Evolutionary conservation across 2,329 filamentous ascomycete species (phyloP).

Genomic region (Alternaria alternata): DNA sequence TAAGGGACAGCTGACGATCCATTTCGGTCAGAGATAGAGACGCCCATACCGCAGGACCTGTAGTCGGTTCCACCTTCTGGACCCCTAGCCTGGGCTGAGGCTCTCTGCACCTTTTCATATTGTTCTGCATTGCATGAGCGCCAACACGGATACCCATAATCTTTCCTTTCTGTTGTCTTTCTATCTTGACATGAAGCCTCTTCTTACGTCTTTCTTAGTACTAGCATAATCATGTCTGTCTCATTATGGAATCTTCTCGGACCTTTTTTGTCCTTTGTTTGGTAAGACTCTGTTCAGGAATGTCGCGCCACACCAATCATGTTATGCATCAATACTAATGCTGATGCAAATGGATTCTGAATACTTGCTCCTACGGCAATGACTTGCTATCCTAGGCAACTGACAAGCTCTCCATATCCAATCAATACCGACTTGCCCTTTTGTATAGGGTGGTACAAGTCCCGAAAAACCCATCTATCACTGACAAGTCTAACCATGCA

Average conservation of each 20-base stretch:
- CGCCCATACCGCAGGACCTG: not conserved
- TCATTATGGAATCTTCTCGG: not conserved
- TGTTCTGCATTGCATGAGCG: constrained; percentile 21
- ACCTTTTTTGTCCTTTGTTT: not conserved
- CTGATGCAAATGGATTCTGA: not conserved
- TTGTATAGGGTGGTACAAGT: not conserved
- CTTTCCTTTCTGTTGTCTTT: not conserved
- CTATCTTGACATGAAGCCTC: not conserved
- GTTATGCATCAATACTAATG: not conserved
- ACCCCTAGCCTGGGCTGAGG: constrained; percentile 11
- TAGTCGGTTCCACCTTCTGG: constrained; percentile 5
- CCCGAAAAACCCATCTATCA: not conserved
- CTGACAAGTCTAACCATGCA: not conserved
- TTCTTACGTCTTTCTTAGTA: not conserved
- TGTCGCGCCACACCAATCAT: not conserved
- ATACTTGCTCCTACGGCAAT: not conserved
- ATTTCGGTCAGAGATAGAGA: constrained; percentile 45
- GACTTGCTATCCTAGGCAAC: not conserved
- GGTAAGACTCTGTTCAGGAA: not conserved
- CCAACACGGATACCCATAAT: constrained; percentile 42
- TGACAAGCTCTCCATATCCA: not conserved
- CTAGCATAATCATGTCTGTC: constrained; percentile 1
- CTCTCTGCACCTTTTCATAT: constrained; percentile 32
- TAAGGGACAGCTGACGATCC: constrained; percentile 48
- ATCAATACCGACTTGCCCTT: not conserved